Evolutionary conservation across 176 grass and related monocot species (phyloP).

Genomic region (Stipa capillata): DNA sequence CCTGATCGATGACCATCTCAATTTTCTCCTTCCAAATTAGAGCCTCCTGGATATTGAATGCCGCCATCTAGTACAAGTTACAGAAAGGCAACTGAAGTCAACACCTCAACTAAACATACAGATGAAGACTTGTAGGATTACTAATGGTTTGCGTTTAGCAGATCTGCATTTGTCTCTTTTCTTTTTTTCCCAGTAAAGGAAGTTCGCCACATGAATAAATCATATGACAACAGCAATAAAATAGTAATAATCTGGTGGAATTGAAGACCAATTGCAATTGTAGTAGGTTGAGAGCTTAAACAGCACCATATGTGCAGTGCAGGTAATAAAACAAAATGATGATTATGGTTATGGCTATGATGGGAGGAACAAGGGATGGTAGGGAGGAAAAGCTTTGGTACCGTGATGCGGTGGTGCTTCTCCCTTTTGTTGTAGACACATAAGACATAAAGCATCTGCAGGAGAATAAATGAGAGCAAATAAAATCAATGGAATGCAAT

Average conservation of each 20-base stretch:
- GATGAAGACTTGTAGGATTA: neutral
- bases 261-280: neutral
- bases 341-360: neutral
- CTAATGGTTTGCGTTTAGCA: neutral
- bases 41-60: conserved; percentile 97
- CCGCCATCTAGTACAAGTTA: conserved; percentile 67
- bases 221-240: neutral
- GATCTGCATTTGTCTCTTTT: neutral
- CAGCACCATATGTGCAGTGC: neutral
- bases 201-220: neutral
- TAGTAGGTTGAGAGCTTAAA: neutral
- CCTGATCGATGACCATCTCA: conserved; percentile 93
- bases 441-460: conserved; percentile 84
- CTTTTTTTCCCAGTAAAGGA: neutral
- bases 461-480: neutral
- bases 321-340: neutral
- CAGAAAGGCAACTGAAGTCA: neutral
- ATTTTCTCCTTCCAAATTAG: conserved; percentile 98
- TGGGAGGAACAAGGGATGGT: neutral
- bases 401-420: conserved; percentile 79
- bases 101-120: neutral
- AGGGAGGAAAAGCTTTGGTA: neutral
- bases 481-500: neutral
- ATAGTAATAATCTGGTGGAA: neutral
- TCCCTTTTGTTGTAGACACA: conserved; percentile 97